A percentile compares a stretch with the other conserved stretches of the same genome.
Evolutionary conservation across 345 rosid species (phyloP).

Genomic region (Salix suchowensis): DNA sequence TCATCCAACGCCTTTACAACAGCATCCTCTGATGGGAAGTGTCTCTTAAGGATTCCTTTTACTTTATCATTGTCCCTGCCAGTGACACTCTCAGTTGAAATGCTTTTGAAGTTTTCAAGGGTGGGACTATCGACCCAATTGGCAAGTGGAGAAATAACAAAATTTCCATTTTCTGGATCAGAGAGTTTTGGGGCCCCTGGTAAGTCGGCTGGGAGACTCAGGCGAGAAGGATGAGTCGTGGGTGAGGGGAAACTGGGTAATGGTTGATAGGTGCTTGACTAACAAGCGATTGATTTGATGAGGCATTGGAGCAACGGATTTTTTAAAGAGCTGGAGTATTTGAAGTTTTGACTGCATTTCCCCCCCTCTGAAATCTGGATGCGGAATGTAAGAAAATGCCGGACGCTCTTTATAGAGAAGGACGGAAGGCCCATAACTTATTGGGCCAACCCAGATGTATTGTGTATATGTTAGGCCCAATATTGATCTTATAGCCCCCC

Average conservation of each 20-base stretch:
- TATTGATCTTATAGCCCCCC: no score
- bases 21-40: slow-evolving; percentile 25
- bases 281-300: no score
- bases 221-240: slow-evolving; percentile 17
- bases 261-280: slow-evolving; percentile 11
- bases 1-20: slow-evolving; percentile 39
- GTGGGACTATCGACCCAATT: slow-evolving; percentile 48
- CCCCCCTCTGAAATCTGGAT: not conserved
- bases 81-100: slow-evolving; percentile 11
- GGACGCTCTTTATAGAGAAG: no score
- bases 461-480: no score
- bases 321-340: not conserved
- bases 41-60: slow-evolving; percentile 41
- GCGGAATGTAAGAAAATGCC: no score
- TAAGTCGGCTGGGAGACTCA: slow-evolving; percentile 63
- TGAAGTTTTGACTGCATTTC: not conserved
- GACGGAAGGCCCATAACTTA: no score
- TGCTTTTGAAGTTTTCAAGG: slow-evolving; percentile 16
- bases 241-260: slow-evolving; percentile 10
- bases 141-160: slow-evolving; percentile 64
- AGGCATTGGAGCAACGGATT: not conserved
- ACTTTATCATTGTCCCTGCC: slow-evolving; percentile 26
- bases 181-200: slow-evolving; percentile 42
- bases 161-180: slow-evolving; percentile 42
- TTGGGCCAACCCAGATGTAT: no score